phyloP scores from a whole-genome alignment of 2,329 filamentous ascomycete species.

The Periconia sp. region DNA sequence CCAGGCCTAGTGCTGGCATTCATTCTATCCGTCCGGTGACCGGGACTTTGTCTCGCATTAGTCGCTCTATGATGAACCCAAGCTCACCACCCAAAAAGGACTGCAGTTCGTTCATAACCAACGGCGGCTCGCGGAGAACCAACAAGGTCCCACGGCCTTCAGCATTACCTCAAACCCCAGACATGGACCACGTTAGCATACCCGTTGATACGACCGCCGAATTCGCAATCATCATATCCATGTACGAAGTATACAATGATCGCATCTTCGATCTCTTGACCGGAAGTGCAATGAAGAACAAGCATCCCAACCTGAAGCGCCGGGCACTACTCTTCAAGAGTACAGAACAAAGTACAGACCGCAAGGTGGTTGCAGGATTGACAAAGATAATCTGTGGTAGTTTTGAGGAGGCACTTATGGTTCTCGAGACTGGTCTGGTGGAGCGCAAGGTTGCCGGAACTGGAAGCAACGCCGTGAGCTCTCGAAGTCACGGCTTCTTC shows the following conservation, averaged over 20 bases:
- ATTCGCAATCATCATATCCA: constrained; percentile 87
- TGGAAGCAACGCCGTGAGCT: constrained; percentile 88
- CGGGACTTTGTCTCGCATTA: constrained; percentile 23
- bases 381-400: constrained; percentile 85
- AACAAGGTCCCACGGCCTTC: constrained; percentile 68
- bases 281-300: constrained; percentile 59
- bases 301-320: constrained; percentile 57
- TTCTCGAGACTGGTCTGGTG: constrained; percentile 84
- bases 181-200: constrained; percentile 70
- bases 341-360: constrained; percentile 82
- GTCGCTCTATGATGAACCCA: constrained; percentile 26
- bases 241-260: constrained; percentile 99
- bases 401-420: constrained; percentile 81
- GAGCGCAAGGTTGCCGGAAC: constrained; percentile 88
- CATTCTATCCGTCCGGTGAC: constrained; percentile 39
- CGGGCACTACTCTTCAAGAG: constrained; percentile 87
- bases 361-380: constrained; percentile 92
- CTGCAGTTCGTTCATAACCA: constrained; percentile 57
- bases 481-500: constrained; percentile 94
- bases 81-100: constrained; percentile 50
- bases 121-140: constrained; percentile 52
- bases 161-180: constrained; percentile 71
- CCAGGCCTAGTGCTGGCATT: constrained; percentile 19
- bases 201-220: constrained; percentile 70
- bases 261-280: constrained; percentile 92